A percentile compares a stretch with the other conserved stretches of the same genome.
phyloP scores from a whole-genome alignment of 208 protist species.

The Sergeia podlipaevii region DNA sequence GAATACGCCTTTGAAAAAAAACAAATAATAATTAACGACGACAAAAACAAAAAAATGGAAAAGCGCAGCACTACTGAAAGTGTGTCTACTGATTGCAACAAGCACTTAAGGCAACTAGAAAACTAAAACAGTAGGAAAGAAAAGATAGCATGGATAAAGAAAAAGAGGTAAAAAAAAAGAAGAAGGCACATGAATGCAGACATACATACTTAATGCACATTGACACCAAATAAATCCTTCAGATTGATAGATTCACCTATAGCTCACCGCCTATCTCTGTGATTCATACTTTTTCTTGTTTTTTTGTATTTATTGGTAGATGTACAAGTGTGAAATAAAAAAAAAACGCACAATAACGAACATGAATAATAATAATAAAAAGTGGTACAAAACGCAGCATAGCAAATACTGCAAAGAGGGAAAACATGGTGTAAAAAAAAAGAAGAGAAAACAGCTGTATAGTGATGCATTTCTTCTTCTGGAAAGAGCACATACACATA shows the following conservation, averaged over 20 bases:
- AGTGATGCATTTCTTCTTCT: not conserved
- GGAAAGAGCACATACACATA: not conserved
- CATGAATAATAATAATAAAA: slow-evolving; percentile 3
- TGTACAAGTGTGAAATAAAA: slow-evolving; percentile 5
- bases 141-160: no score
- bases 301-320: no score
- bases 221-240: not conserved
- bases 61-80: slow-evolving; percentile 1
- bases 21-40: slow-evolving; percentile 1
- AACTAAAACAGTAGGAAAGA: not conserved
- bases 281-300: no score
- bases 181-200: slow-evolving; percentile 5
- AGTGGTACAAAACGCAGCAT: slow-evolving; percentile 3
- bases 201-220: not conserved
- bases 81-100: not conserved
- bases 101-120: not conserved
- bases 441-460: not conserved
- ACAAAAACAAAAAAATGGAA: slow-evolving; percentile 6
- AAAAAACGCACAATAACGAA: slow-evolving; percentile 8
- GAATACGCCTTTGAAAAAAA: not conserved
- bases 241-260: no score
- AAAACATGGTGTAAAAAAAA: slow-evolving; percentile 1
- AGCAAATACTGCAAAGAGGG: slow-evolving; percentile 1
- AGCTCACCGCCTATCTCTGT: no score
- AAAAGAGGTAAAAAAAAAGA: not conserved